phyloP scores from a whole-genome alignment of 352 stramenopile species.

The Phytophthora melonis region DNA sequence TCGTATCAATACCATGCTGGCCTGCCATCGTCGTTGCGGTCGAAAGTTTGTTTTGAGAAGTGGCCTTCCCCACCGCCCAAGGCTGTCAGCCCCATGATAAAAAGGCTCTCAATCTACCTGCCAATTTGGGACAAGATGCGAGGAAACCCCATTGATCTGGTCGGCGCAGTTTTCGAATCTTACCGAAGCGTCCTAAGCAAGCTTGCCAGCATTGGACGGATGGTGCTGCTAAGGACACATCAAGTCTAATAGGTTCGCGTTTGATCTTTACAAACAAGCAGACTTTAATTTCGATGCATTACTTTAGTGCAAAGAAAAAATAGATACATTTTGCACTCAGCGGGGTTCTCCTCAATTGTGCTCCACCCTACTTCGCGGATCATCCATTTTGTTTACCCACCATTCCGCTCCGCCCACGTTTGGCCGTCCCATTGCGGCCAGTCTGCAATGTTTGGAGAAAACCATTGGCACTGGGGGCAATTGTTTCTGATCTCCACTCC shows the following conservation, averaged over 20 bases:
- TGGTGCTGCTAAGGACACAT: too few species aligned
- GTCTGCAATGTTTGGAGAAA: not conserved
- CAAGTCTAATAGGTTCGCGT: too few species aligned
- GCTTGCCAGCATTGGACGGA: too few species aligned
- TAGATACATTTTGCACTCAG: too few species aligned
- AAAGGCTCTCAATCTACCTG: not conserved
- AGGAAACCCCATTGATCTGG: not conserved
- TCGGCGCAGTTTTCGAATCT: not conserved
- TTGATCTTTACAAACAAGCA: too few species aligned
- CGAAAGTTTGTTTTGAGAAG: not conserved
- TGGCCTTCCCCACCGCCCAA: not conserved
- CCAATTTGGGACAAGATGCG: not conserved
- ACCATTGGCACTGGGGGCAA: not conserved
- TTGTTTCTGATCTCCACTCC: not conserved
- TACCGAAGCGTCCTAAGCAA: not conserved
- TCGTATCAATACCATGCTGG: not conserved
- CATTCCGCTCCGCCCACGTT: not conserved
- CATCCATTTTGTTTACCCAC: not conserved
- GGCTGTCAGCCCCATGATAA: not conserved
- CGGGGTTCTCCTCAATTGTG: too few species aligned
- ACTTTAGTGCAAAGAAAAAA: too few species aligned
- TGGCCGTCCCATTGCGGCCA: not conserved
- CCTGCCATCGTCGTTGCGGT: not conserved
- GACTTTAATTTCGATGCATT: too few species aligned
- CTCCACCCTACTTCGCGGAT: too few species aligned